phyloP scores from a whole-genome alignment of 148 eudicot species.

The Spergularia bocconei region DNA sequence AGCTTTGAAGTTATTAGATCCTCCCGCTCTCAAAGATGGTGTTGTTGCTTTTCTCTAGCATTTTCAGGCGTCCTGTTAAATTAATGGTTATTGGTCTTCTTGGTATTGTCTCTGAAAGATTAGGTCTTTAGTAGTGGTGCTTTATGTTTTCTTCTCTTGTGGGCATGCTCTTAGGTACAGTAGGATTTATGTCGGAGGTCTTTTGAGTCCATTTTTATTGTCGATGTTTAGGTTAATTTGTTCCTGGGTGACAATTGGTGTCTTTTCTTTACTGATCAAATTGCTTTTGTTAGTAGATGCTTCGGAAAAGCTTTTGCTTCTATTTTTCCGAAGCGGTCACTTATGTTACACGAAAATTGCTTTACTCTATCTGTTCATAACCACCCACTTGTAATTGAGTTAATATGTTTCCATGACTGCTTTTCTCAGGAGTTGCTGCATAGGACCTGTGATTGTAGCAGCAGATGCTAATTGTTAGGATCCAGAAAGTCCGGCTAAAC shows the following conservation, averaged over 20 bases:
- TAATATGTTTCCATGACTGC: neutral
- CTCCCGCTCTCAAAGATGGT: neutral
- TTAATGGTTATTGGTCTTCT: neutral
- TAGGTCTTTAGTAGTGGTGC: neutral
- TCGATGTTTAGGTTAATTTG: too few species aligned
- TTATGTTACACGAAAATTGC: neutral
- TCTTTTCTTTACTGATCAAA: neutral
- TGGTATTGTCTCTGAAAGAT: neutral
- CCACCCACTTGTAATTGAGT: neutral
- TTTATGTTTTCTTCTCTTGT: neutral
- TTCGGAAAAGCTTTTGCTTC: neutral
- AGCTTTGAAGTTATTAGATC: neutral
- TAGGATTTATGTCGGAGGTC: too few species aligned
- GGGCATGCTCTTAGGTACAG: neutral
- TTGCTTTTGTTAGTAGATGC: neutral
- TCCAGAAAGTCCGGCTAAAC: constrained; percentile 27
- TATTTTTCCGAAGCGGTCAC: neutral
- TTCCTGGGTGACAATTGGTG: neutral
- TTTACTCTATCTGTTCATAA: neutral
- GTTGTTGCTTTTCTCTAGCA: neutral
- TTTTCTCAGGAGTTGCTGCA: constrained; percentile 60
- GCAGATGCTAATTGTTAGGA: constrained; percentile 36
- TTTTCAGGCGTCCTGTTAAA: neutral
- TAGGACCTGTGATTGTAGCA: constrained; percentile 39
- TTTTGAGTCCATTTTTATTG: too few species aligned